Conservation (phyloP, 75 land plant species). For the Pseudotsuga menziesii region DNA sequence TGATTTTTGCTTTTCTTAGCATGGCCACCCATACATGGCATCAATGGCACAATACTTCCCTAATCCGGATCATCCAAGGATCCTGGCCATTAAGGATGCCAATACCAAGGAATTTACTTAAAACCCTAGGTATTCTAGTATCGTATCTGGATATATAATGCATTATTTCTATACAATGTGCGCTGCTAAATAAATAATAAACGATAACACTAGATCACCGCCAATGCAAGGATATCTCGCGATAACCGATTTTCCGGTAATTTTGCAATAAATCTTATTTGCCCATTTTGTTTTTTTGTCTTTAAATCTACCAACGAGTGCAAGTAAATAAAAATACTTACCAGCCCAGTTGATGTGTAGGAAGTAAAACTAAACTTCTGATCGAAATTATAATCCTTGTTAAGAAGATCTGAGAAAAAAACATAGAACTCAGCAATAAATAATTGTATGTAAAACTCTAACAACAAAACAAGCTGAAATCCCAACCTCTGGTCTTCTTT, state of each 20-base stretch:
- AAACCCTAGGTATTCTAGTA: too few species aligned
- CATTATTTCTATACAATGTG: not conserved
- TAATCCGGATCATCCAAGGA: too few species aligned
- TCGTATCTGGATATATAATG: not conserved
- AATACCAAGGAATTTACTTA: too few species aligned
- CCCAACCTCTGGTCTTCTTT: conserved; percentile 52
- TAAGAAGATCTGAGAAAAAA: conserved; percentile 24
- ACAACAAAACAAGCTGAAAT: not conserved
- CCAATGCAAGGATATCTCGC: not conserved
- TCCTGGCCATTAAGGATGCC: too few species aligned
- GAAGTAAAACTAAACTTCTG: conserved; percentile 34
- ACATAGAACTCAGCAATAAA: not conserved
- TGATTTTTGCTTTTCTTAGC: too few species aligned
- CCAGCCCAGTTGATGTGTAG: conserved; percentile 27
- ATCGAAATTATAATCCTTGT: conserved; percentile 33
- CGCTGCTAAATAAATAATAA: not conserved
- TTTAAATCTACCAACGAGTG: not conserved
- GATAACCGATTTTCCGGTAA: not conserved
- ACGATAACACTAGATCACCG: not conserved
- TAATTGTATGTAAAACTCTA: not conserved
- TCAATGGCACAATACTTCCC: too few species aligned
- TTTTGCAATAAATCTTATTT: not conserved
- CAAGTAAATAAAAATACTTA: conserved; percentile 3
- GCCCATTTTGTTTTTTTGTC: not conserved
- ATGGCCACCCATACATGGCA: too few species aligned